Evolutionary conservation across 176 grass and related monocot species (phyloP).

Genomic region (Carex littledalei): DNA sequence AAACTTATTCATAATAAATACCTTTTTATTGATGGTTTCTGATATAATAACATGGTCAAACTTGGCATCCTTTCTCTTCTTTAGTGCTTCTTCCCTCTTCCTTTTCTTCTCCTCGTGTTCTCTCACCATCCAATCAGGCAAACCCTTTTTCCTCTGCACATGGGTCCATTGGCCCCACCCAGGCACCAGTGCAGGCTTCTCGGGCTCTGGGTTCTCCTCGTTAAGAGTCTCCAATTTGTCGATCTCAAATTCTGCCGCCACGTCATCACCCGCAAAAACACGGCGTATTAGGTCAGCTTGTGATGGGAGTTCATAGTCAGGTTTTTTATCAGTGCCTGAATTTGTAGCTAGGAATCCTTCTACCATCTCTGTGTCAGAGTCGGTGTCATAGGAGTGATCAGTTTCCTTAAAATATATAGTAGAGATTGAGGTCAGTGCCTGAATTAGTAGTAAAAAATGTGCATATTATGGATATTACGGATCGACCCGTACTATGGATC

Average conservation of each 20-base stretch:
- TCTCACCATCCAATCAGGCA: slow-evolving; percentile 94
- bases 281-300: slow-evolving; percentile 75
- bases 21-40: slow-evolving; percentile 85
- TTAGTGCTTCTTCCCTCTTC: slow-evolving; percentile 77
- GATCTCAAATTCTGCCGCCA: slow-evolving; percentile 80
- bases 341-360: slow-evolving; percentile 57
- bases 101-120: slow-evolving; percentile 76
- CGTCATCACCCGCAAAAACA: slow-evolving; percentile 96
- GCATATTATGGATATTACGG: background rate
- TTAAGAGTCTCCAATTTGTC: slow-evolving; percentile 68
- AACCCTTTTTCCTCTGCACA: slow-evolving; percentile 72
- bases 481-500: no score
- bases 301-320: slow-evolving; percentile 53
- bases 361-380: slow-evolving; percentile 83
- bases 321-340: slow-evolving; percentile 33
- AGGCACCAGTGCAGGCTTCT: slow-evolving; percentile 78
- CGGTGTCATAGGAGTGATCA: slow-evolving; percentile 43
- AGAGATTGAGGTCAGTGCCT: background rate
- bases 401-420: slow-evolving; percentile 33
- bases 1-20: slow-evolving; percentile 20
- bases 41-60: slow-evolving; percentile 90
- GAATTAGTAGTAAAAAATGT: background rate
- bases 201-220: slow-evolving; percentile 92
- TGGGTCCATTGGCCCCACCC: slow-evolving; percentile 95
- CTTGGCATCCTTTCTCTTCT: slow-evolving; percentile 87